Base-by-base conservation (phyloP, 1,139 yeast species). In the Taphrina wiesneri region DNA sequence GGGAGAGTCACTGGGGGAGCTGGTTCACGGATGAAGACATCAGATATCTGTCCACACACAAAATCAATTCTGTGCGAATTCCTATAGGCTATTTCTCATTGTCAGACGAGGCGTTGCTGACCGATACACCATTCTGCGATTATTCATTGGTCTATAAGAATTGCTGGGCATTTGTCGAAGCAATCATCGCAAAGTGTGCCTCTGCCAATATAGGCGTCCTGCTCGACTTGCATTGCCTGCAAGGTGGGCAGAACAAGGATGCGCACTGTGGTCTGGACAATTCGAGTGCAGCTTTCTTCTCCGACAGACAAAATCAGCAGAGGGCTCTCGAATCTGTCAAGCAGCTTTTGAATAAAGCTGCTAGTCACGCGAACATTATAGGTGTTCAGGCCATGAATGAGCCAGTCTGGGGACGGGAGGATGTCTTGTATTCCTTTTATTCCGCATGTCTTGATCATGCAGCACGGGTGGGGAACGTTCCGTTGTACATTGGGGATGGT, bases 81-180 rank as follows among this genome's bases (percentile, higher is more conserved):
- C 98, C 99, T 3, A 77, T 93, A 70, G 98, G 98, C 0, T 93
- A 88, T 76, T 93, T 97, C 97, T 86, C 84, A 67, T 84, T 91
- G 11, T 83, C 79, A n/a, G 36, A 54, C 59, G 89, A 89, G 0
- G 71, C 72, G 15, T 87, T 80, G 73, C 77, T 88, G 32, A 75
- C 77, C 21, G 84, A 81, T 13, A 87, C 96, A 6, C 84, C 86
- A 32, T 93, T 90, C 74, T 85, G 77, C 17, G 75, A 79, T 39
- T 78, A 82, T 60, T 77, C 80, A 2, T 74, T 74, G 0, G 90
- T 90, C 1, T 93, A 93, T 74, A 71, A 73, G 36, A 82, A 83
- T 71, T 87, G 96, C 0, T 92, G 97, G 97, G 74, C 75, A 13
- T 78, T 80, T 26, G 80, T 86, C 70, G 83, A 83, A 73, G 70